These are phyloP conservation scores for Myriosclerotinia curreyana DNA, from an alignment of 2,329 filamentous ascomycete genomes.

Conservation along the genomic window DNA sequence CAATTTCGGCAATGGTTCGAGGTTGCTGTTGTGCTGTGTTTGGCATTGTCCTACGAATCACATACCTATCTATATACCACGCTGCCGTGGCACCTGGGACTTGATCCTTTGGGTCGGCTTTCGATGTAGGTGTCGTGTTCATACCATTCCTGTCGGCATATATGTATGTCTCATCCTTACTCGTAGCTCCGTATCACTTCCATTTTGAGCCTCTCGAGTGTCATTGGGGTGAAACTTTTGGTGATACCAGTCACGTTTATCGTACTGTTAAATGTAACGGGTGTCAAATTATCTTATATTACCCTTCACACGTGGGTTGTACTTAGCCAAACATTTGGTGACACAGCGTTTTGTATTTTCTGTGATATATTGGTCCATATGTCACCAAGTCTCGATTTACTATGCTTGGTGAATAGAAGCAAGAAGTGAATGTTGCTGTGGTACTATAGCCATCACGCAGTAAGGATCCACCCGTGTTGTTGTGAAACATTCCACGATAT, in stretches of 20 bases:
- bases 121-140: background rate
- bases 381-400: no score
- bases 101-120: background rate
- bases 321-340: background rate
- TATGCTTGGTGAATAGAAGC: no score
- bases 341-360: background rate
- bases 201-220: background rate
- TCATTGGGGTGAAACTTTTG: background rate
- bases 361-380: no score
- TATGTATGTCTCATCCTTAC: constrained; percentile 9
- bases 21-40: background rate
- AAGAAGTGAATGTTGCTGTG: no score
- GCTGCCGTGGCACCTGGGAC: background rate
- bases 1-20: background rate
- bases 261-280: background rate
- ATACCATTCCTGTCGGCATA: background rate
- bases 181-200: background rate
- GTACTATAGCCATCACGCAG: no score
- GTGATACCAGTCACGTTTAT: background rate
- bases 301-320: background rate
- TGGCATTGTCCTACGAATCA: background rate
- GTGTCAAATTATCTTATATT: background rate
- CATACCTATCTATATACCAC: background rate
- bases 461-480: no score
- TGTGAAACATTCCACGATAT: no score